phyloP scores from a whole-genome alignment of 1,284 basidiomycete genomes.

The Austropuccinia psidii region DNA sequence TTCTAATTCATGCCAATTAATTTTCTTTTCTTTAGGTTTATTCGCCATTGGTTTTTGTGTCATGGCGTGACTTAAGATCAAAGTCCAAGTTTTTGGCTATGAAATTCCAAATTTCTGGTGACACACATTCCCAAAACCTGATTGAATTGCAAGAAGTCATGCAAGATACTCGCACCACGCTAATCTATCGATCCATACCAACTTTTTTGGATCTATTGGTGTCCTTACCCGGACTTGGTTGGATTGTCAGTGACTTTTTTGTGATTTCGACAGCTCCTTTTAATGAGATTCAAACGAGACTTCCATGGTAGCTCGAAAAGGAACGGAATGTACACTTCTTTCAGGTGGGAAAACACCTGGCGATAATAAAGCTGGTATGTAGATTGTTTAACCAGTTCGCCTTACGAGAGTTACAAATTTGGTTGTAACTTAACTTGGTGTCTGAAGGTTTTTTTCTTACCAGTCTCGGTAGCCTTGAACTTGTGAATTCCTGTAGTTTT shows the following conservation, averaged over 20 bases:
- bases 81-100: not conserved
- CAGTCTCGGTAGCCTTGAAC: too few species aligned
- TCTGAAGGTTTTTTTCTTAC: too few species aligned
- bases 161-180: slow-evolving; percentile 5
- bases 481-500: too few species aligned
- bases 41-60: slow-evolving; percentile 2
- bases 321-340: too few species aligned
- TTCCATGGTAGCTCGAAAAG: too few species aligned
- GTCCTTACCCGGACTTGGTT: not conserved
- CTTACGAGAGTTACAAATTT: too few species aligned
- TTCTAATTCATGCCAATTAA: not conserved
- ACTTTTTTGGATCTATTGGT: not conserved
- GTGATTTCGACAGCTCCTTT: not conserved
- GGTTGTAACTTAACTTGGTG: too few species aligned
- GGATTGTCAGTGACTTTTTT: not conserved
- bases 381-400: too few species aligned
- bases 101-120: not conserved
- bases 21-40: not conserved
- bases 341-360: too few species aligned
- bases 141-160: not conserved
- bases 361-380: too few species aligned
- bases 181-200: not conserved
- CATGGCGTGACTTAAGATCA: slow-evolving; percentile 1
- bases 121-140: not conserved
- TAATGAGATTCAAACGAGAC: too few species aligned